These are phyloP conservation scores for Sedum album DNA, from an alignment of 164 flowering plant genomes.

Conservation along the genomic window DNA sequence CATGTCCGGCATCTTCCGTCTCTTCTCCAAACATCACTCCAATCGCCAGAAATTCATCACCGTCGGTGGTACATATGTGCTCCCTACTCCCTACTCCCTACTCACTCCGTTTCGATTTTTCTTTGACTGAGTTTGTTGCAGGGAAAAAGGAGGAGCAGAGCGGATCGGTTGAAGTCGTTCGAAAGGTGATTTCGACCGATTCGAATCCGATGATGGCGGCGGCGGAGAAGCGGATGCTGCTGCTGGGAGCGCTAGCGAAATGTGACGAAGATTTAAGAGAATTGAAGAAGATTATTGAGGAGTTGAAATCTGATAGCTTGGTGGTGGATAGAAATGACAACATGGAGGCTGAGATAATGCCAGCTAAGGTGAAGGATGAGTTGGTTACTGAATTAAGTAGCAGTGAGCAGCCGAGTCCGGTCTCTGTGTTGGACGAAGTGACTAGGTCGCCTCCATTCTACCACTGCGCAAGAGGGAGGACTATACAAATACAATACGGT, in stretches of 20 bases:
- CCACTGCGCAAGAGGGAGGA: neutral
- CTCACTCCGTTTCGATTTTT: no score
- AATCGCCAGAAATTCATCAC: no score
- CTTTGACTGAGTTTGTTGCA: no score
- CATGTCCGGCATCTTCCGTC: no score
- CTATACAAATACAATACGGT: slow-evolving; percentile 13
- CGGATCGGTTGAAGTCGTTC: neutral
- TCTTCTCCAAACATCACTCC: no score
- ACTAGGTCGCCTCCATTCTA: slow-evolving; percentile 11
- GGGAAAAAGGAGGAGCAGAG: no score
- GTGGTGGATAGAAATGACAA: slow-evolving; percentile 12
- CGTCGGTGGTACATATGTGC: no score
- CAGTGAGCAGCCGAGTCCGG: slow-evolving; percentile 58
- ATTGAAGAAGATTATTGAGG: slow-evolving; percentile 52
- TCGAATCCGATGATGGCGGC: no score
- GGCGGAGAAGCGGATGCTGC: slow-evolving; percentile 47
- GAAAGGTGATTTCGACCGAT: slow-evolving; percentile 2
- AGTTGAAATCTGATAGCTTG: slow-evolving; percentile 24
- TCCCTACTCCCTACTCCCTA: neutral
- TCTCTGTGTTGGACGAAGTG: slow-evolving; percentile 36
- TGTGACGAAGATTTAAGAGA: slow-evolving; percentile 71
- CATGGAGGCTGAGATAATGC: neutral
- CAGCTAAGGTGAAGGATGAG: slow-evolving; percentile 10
- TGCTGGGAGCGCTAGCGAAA: slow-evolving; percentile 59
- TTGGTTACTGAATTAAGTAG: slow-evolving; percentile 14